Percentiles rank a stretch among this genome's conserved stretches.
These are phyloP conservation scores for Aspergillus novoparasiticus DNA, from an alignment of 2,329 filamentous ascomycete species.

Conservation along the genomic window DNA sequence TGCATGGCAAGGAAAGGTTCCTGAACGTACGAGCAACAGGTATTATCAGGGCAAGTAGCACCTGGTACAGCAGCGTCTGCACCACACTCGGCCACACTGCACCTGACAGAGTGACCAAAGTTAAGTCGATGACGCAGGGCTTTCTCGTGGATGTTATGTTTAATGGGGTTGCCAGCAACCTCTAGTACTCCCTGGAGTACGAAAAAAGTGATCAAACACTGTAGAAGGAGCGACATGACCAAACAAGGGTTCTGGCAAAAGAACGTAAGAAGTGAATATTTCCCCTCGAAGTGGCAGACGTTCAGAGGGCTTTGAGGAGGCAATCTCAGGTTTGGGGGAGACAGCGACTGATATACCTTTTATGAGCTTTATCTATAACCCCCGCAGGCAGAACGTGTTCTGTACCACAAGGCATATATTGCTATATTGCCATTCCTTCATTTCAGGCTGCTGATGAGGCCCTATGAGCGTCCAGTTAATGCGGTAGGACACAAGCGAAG, in stretches of 20 bases:
- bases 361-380: neutral
- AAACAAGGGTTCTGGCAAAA: neutral
- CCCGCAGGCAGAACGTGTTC: neutral
- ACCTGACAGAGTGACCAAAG: neutral
- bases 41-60: neutral
- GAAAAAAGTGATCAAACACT: neutral
- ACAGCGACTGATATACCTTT: neutral
- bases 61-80: neutral
- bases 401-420: neutral
- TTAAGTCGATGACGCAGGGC: neutral
- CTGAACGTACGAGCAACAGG: neutral
- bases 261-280: neutral
- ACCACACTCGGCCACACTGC: neutral
- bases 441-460: neutral
- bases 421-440: neutral
- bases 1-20: neutral
- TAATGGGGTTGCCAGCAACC: neutral
- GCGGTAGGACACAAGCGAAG: neutral
- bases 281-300: neutral
- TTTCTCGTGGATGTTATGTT: neutral
- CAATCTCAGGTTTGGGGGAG: neutral
- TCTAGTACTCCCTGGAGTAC: neutral
- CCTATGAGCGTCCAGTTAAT: neutral
- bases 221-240: neutral
- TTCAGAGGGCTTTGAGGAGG: neutral